Percentiles rank a stretch among this genome's conserved stretches.
Evolutionary conservation across 192 early-diverging fungal species (phyloP).

Genomic region (Coemansia sp.): DNA sequence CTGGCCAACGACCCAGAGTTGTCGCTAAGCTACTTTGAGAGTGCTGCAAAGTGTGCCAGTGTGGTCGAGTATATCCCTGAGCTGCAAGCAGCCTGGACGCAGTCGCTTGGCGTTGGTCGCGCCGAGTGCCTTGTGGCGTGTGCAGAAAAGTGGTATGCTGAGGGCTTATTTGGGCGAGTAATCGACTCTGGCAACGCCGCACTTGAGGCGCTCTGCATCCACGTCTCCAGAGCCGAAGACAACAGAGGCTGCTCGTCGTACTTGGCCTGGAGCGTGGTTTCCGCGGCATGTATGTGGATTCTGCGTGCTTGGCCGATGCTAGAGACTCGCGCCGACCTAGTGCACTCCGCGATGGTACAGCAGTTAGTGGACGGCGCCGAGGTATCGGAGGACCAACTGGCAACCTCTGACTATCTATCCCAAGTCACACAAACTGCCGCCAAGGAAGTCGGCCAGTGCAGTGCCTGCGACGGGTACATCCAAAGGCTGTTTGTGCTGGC

Average conservation of each 20-base stretch:
- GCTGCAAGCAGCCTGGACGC: conserved; percentile 14
- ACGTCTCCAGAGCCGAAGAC: background rate
- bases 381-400: background rate
- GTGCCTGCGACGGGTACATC: background rate
- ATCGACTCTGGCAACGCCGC: conserved; percentile 60
- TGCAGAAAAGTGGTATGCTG: conserved; percentile 28
- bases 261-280: conserved; percentile 65
- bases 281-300: conserved; percentile 59
- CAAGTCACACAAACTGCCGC: conserved; percentile 7
- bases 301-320: conserved; percentile 7
- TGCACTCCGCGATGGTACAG: background rate
- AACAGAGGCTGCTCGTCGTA: conserved; percentile 43
- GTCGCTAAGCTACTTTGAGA: conserved; percentile 18
- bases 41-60: conserved; percentile 4
- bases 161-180: conserved; percentile 69
- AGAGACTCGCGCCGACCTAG: conserved; percentile 6
- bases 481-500: conserved; percentile 26
- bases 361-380: background rate
- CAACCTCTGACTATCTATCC: conserved; percentile 18
- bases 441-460: background rate
- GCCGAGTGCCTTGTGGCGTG: conserved; percentile 36
- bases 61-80: conserved; percentile 1
- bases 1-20: conserved; percentile 12
- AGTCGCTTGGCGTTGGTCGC: conserved; percentile 15
- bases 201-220: conserved; percentile 16